Percentiles rank a stretch among this genome's conserved stretches.
Conservation (phyloP, 331 rosid genomes). For the Erythrophleum ivorense region DNA sequence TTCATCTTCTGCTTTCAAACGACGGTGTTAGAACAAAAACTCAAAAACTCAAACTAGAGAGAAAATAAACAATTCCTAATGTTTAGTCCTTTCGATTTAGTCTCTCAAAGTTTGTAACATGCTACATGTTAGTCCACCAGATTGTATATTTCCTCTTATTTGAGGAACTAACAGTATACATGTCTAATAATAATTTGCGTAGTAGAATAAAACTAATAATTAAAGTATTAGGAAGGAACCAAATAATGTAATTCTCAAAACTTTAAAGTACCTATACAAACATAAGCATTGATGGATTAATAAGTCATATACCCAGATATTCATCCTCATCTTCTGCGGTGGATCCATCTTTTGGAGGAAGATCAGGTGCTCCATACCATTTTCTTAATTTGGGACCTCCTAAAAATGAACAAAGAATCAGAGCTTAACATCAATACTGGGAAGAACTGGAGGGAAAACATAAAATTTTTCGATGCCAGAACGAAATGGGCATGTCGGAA, state of each 20-base stretch:
- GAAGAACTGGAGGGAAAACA: not conserved
- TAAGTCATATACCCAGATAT: constrained; percentile 51
- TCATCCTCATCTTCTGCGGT: constrained; percentile 56
- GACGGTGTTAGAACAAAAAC: constrained; percentile 33
- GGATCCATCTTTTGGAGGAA: constrained; percentile 68
- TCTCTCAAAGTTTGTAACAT: too few relatives aligned
- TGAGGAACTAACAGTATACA: not conserved
- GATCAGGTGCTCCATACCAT: constrained; percentile 98
- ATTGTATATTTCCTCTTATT: not conserved
- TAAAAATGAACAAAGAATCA: constrained; percentile 36
- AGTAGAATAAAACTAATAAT: too few relatives aligned
- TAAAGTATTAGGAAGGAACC: not conserved
- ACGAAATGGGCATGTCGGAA: not conserved
- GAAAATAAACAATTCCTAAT: not conserved
- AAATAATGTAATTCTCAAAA: not conserved
- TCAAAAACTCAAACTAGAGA: not conserved
- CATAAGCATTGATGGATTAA: constrained; percentile 15
- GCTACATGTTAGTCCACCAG: not conserved
- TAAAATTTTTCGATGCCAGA: constrained; percentile 7
- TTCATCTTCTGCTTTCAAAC: constrained; percentile 62
- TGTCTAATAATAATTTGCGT: too few relatives aligned
- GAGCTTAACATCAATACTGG: not conserved
- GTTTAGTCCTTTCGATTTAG: too few relatives aligned
- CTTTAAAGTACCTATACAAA: not conserved
- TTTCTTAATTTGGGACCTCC: constrained; percentile 96